Conservation (phyloP, 345 rosid genomes). For the Hevea brasiliensis region DNA sequence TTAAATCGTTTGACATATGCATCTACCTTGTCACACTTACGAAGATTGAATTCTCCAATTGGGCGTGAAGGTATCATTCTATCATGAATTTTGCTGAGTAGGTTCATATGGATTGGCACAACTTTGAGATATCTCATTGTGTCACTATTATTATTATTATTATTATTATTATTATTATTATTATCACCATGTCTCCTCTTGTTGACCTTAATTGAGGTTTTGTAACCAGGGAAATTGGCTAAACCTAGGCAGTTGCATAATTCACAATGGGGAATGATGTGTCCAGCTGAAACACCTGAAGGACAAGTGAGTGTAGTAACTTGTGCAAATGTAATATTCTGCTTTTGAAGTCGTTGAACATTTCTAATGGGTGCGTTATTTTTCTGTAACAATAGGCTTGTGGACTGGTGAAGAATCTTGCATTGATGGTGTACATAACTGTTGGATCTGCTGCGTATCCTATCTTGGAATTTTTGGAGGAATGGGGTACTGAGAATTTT, state of each 20-base stretch:
- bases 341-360: background rate
- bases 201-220: slow-evolving; percentile 19
- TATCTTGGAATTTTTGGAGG: slow-evolving; percentile 86
- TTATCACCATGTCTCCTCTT: background rate
- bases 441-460: slow-evolving; percentile 97
- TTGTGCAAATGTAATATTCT: background rate
- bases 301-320: slow-evolving; percentile 67
- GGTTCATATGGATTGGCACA: background rate
- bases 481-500: slow-evolving; percentile 98
- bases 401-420: slow-evolving; percentile 95
- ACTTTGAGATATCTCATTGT: slow-evolving; percentile 14
- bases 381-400: slow-evolving; percentile 61
- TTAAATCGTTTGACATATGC: slow-evolving; percentile 94
- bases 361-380: slow-evolving; percentile 11
- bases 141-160: background rate
- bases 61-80: slow-evolving; percentile 84
- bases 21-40: slow-evolving; percentile 89
- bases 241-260: slow-evolving; percentile 98
- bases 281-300: slow-evolving; percentile 99
- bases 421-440: slow-evolving; percentile 95
- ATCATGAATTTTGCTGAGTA: background rate
- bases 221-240: slow-evolving; percentile 80
- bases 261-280: slow-evolving; percentile 99
- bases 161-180: background rate
- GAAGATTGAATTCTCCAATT: slow-evolving; percentile 95